Conservation (phyloP, 2,329 filamentous ascomycete species). For the Colletotrichum eremochloae region DNA sequence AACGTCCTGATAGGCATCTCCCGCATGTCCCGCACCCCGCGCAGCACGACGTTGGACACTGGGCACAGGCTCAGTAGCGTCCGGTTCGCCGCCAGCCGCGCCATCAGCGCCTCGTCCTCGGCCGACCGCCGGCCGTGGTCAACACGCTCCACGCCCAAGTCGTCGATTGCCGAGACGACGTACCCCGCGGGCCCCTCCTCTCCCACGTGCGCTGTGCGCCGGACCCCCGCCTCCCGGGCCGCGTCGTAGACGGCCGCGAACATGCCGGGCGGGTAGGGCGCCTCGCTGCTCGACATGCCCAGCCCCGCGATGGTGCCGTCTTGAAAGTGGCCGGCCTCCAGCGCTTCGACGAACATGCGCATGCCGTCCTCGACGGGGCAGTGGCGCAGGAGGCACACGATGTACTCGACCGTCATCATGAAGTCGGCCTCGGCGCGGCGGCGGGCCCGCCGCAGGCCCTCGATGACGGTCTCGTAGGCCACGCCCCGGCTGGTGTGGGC, state of each 20-base stretch:
- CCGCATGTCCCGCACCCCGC: constrained; percentile 42
- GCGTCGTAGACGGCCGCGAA: constrained; percentile 73
- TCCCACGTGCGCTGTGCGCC: constrained; percentile 79
- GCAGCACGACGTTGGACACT: constrained; percentile 51
- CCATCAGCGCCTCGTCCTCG: constrained; percentile 70
- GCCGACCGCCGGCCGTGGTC: constrained; percentile 80
- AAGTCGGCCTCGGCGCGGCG: constrained; percentile 71
- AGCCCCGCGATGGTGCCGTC: constrained; percentile 71
- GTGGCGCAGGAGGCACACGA: constrained; percentile 80
- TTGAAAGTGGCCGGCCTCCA: constrained; percentile 58
- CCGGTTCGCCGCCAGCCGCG: constrained; percentile 67
- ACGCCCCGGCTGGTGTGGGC: constrained; percentile 77
- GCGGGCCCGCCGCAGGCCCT: constrained; percentile 73
- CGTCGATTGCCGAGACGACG: constrained; percentile 73
- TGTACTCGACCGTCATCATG: constrained; percentile 74
- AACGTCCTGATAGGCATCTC: constrained; percentile 71
- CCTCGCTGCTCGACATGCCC: constrained; percentile 76
- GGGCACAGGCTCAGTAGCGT: constrained; percentile 58
- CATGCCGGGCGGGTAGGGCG: constrained; percentile 67
- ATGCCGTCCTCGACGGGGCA: constrained; percentile 71
- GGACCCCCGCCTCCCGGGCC: constrained; percentile 61
- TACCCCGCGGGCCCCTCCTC: constrained; percentile 80
- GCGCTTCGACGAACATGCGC: constrained; percentile 55
- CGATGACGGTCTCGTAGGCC: constrained; percentile 72
- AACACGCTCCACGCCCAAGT: constrained; percentile 74